Conservation (phyloP, 1,139 yeast genomes). For the Kodamaea alishanica region DNA sequence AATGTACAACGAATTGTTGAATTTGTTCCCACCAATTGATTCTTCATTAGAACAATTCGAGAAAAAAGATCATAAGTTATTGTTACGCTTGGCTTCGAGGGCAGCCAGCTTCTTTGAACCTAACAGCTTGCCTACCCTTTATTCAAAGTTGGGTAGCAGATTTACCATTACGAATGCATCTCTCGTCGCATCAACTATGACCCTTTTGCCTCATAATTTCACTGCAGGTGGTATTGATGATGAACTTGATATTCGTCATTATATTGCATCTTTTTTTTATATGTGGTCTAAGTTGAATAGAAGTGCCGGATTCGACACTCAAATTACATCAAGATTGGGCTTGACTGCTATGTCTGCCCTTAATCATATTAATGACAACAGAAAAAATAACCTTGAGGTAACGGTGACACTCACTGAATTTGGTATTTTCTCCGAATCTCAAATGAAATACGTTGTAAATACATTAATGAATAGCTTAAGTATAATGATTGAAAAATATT, state of each 20-base stretch:
- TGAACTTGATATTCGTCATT: conserved; percentile 46
- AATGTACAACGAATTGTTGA: conserved; percentile 36
- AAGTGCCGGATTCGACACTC: conserved; percentile 60
- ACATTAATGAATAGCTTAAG: conserved; percentile 53
- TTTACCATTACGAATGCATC: conserved; percentile 60
- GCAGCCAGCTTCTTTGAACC: conserved; percentile 46
- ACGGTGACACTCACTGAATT: conserved; percentile 11
- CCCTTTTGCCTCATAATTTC: conserved; percentile 46
- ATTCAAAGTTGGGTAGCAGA: conserved; percentile 38
- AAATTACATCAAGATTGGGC: conserved; percentile 64
- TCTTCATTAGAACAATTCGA: conserved; percentile 31
- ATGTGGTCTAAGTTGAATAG: conserved; percentile 66
- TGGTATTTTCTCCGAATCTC: conserved; percentile 54
- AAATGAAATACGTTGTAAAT: conserved; percentile 56
- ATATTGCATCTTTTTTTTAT: conserved; percentile 64
- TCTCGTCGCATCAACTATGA: conserved; percentile 53
- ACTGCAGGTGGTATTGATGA: conserved; percentile 23
- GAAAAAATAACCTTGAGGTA: neutral
- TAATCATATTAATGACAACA: conserved; percentile 24
- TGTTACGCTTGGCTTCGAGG: conserved; percentile 44
- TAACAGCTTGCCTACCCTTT: conserved; percentile 36
- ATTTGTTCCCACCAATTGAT: conserved; percentile 34
- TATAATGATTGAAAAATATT: conserved; percentile 39
- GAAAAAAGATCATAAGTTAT: conserved; percentile 40
- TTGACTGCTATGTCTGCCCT: conserved; percentile 54